Evolutionary conservation across 2,329 filamentous ascomycete genomes (phyloP).

Genomic region (Orbilia brochopaga): DNA sequence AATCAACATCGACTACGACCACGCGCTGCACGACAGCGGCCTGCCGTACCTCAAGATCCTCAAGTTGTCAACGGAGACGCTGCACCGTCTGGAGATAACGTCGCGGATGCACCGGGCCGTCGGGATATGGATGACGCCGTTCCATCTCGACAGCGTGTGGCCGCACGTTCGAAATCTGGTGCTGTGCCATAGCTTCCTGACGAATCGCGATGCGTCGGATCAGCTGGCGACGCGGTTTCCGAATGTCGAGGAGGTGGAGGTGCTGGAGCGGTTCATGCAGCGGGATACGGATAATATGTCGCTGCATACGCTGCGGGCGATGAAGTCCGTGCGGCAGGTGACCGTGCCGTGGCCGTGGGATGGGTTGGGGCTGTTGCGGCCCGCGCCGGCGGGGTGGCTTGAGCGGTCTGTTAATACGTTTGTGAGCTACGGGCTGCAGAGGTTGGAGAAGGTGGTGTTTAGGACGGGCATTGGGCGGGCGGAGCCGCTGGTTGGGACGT

Average conservation of each 20-base stretch:
- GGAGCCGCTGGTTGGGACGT: slow-evolving; percentile 5
- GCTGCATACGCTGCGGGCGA: neutral
- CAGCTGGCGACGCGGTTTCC: slow-evolving; percentile 24
- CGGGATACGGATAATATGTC: slow-evolving; percentile 10
- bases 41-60: too few relatives aligned
- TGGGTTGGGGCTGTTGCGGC: neutral
- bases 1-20: neutral
- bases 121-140: neutral
- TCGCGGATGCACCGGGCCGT: neutral
- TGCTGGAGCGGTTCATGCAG: slow-evolving; percentile 13
- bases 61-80: too few relatives aligned
- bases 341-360: slow-evolving; percentile 17
- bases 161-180: neutral
- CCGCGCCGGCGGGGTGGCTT: slow-evolving; percentile 8
- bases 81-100: neutral
- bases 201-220: neutral
- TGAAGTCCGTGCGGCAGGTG: slow-evolving; percentile 18
- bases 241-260: slow-evolving; percentile 17
- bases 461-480: slow-evolving; percentile 10
- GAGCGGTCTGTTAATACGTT: slow-evolving; percentile 12
- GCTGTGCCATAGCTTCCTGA: slow-evolving; percentile 8
- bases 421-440: slow-evolving; percentile 8
- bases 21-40: neutral
- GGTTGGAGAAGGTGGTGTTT: slow-evolving; percentile 27
- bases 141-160: neutral